These are phyloP conservation scores for Cyberlindnera euphorbiiphila DNA, from an alignment of 805 yeast genomes.

Conservation along the genomic window DNA sequence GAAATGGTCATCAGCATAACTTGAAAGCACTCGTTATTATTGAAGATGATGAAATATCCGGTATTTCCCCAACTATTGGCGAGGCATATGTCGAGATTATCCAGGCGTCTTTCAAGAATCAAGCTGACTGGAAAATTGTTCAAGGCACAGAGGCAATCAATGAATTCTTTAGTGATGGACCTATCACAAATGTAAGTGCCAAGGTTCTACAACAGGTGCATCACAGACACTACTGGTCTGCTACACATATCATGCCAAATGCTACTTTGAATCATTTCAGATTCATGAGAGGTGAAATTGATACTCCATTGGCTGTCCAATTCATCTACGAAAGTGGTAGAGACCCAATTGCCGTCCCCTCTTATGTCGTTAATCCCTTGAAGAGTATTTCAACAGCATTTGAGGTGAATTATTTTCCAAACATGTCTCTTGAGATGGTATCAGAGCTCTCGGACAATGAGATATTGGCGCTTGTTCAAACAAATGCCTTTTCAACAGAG, in stretches of 20 bases:
- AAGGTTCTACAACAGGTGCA: too few species aligned
- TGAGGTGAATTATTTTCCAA: slow-evolving; percentile 15
- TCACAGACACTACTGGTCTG: slow-evolving; percentile 60
- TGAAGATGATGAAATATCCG: slow-evolving; percentile 30
- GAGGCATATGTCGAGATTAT: slow-evolving; percentile 24
- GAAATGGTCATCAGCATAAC: slow-evolving; percentile 23
- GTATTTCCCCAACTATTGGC: slow-evolving; percentile 21
- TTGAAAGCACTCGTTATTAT: slow-evolving; percentile 32
- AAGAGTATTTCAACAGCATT: slow-evolving; percentile 33
- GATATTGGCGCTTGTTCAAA: slow-evolving; percentile 21
- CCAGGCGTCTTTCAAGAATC: slow-evolving; percentile 10
- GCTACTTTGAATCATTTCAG: slow-evolving; percentile 15
- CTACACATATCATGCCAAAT: slow-evolving; percentile 48
- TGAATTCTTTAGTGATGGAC: slow-evolving; percentile 18
- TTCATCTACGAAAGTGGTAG: slow-evolving; percentile 59
- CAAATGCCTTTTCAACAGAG: slow-evolving; percentile 24
- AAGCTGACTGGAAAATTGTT: slow-evolving; percentile 39
- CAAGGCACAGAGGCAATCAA: slow-evolving; percentile 26
- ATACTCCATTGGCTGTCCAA: slow-evolving; percentile 37
- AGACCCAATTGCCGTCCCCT: slow-evolving; percentile 47
- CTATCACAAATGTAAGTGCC: too few species aligned
- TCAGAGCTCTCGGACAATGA: slow-evolving; percentile 26
- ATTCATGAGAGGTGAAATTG: slow-evolving; percentile 4
- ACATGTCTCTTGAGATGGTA: slow-evolving; percentile 29
- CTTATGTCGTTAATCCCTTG: slow-evolving; percentile 44